Base-by-base conservation (phyloP, 768 basidiomycete genomes). In the Lanmaoa rubissima region DNA sequence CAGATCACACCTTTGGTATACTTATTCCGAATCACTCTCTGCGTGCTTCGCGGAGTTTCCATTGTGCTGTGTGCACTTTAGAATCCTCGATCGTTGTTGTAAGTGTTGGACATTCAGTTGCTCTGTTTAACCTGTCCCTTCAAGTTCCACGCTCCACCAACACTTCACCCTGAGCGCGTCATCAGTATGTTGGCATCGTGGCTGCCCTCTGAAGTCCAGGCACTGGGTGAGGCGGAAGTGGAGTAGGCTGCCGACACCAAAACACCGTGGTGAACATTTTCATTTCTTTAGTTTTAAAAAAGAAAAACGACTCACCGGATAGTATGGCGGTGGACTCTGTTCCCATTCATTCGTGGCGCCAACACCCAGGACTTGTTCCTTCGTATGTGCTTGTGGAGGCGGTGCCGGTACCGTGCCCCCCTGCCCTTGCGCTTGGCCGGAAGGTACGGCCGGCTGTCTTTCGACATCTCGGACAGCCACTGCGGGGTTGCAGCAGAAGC, bases 271-370 rank as follows among this genome's bases (percentile, higher is more conserved):
- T 57, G 7, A 57, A 21, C 32, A 2, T 28, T n/a, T 21, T 7
- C 6, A 5, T 36, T 11, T 17, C 24, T 8, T 16, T 34, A 14
- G 9, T n/a, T 2, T 24, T 28, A 13, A 5, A 12, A 35, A 21
- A 21, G 4, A 2, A 17, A 7, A 17, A 32, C 4, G n/a, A 48
- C 51, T 46, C 17, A 60, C 59, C 12, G 48, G 59, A 54, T 53
- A 60, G 19, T 45, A 60, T 4, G 59, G 59, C 21, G 58, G 59
- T 12, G 58, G 56, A 19, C 31, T 10, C 2, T 5, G 24, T 14
- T 51, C 57, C 17, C n/a, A 21, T 11, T 57, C 57, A 5, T 32
- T 21, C 4, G n/a, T 1, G 8, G 31, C 17, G 9, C 7, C 8
- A 8, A 17, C 32, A 31, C 32, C 26, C 14, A 31, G 5, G 5